Evolutionary conservation across 1,284 basidiomycete species (phyloP).

Genomic region (Ceratobasidium sp.): DNA sequence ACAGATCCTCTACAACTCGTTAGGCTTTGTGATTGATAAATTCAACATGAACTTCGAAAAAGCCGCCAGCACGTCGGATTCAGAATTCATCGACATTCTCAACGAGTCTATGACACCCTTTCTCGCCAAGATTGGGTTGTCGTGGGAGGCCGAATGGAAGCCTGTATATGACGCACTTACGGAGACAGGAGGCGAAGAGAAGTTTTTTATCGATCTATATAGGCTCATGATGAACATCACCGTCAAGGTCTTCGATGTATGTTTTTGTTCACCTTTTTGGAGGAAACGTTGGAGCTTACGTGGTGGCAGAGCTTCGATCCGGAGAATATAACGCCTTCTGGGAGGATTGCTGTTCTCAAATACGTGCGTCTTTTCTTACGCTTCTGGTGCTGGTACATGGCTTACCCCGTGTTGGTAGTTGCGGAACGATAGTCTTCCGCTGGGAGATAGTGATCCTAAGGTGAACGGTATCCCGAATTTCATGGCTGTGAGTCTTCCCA

Average conservation of each 20-base stretch:
- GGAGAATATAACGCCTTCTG: too few relatives aligned
- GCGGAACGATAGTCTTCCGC: constrained; percentile 8
- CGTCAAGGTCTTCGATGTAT: constrained; percentile 8
- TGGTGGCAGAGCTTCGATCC: too few relatives aligned
- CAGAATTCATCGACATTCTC: background rate
- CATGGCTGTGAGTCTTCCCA: background rate
- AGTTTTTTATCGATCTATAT: constrained; percentile 8
- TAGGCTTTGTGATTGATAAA: background rate
- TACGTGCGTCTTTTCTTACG: too few relatives aligned
- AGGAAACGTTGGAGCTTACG: background rate
- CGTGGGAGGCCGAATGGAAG: constrained; percentile 3
- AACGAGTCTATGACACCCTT: constrained; percentile 23
- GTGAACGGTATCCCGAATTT: background rate
- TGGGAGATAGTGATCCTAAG: background rate
- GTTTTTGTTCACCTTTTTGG: background rate
- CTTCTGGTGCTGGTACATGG: too few relatives aligned
- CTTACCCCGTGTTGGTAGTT: background rate
- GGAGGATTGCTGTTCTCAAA: too few relatives aligned
- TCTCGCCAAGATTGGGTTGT: constrained; percentile 23
- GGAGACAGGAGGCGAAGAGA: background rate
- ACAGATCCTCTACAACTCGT: constrained; percentile 30
- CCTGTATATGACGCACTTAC: background rate
- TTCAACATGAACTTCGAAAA: too few relatives aligned
- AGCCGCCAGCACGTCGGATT: too few relatives aligned
- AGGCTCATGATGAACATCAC: constrained; percentile 36